Base-by-base conservation (phyloP, 1,284 basidiomycete species). In the Fomitopsis betulina region DNA sequence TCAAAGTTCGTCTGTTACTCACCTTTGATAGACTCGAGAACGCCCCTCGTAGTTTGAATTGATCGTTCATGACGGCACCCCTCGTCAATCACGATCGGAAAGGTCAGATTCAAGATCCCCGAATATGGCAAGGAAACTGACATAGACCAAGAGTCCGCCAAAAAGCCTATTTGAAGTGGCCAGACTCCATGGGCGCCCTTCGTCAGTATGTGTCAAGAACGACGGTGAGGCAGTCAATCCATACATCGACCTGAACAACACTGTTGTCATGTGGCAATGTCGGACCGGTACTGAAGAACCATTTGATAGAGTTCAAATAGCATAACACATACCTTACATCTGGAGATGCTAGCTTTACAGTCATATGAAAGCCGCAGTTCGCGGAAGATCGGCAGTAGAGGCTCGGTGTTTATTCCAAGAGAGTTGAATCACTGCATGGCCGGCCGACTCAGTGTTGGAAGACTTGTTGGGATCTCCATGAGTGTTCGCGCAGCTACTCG, bases 11-110 rank as follows among this genome's bases (percentile, higher is more conserved):
- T 47, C 25, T 27, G 45, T 47, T 47, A 47, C 45, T 47, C 45
- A 47, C 25, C 23, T 47, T 32, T 47, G 45, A 47, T 47, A 47
- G 45, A 47, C 45, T 47, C 45, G 45, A 47, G 45, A 47, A 47
- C 45, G 35, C 35, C 23, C 25, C 45, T 30, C 25, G 25, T 47
- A 25, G 45, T 30, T 12, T 47, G 45, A n/a, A 47, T 47, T 25
- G 45, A 47, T 47, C 45, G 45, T 25, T 27, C 25, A 47, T 47
- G 45, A 47, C 45, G 45, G 42, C 19, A 45, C 21, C 23, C n/a
- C 23, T 6, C 21, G 42, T 27, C 12, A 47, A 47, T 47, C 25
- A 47, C 45, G 45, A 47, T 47, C 45, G 45, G 45, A 23, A 17
- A 47, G 23, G 45, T 47, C 13, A 47, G 25, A 47, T 30, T 47